Conservation (phyloP, 2,329 filamentous ascomycete species). For the Phaeosphaeria sp. region DNA sequence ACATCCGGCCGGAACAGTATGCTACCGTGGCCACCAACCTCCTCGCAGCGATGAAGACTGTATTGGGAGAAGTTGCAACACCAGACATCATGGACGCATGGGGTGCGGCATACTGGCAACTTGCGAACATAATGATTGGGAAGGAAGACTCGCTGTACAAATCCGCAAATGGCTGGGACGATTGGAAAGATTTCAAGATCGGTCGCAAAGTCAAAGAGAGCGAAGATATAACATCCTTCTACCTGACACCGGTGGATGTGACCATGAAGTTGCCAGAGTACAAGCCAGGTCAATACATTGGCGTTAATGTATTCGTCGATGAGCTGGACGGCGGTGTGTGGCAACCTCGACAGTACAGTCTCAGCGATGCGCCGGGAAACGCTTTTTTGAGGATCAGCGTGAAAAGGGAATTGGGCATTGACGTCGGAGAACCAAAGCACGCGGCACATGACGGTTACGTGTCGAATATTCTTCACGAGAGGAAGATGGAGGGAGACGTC, state of each 20-base stretch:
- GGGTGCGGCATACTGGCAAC: slow-evolving; percentile 74
- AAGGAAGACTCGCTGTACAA: slow-evolving; percentile 70
- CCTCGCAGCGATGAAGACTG: slow-evolving; percentile 69
- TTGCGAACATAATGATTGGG: slow-evolving; percentile 74
- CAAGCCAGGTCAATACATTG: slow-evolving; percentile 76
- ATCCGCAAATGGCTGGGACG: slow-evolving; percentile 67
- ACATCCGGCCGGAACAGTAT: slow-evolving; percentile 73
- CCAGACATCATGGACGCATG: slow-evolving; percentile 70
- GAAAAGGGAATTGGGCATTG: slow-evolving; percentile 68
- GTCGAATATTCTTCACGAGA: slow-evolving; percentile 72
- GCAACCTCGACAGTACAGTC: slow-evolving; percentile 75
- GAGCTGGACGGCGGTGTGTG: slow-evolving; percentile 56
- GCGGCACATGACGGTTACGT: slow-evolving; percentile 67
- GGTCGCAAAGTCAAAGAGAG: slow-evolving; percentile 70
- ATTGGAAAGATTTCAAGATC: slow-evolving; percentile 73
- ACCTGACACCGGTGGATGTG: slow-evolving; percentile 69
- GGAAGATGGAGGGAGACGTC: slow-evolving; percentile 66
- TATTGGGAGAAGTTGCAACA: slow-evolving; percentile 72
- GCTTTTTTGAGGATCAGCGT: slow-evolving; percentile 74
- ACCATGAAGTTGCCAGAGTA: slow-evolving; percentile 66
- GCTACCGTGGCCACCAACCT: slow-evolving; percentile 73
- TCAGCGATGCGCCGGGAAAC: slow-evolving; percentile 68
- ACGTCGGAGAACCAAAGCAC: slow-evolving; percentile 53
- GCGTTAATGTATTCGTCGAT: slow-evolving; percentile 65
- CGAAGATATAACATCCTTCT: slow-evolving; percentile 74